phyloP scores from a whole-genome alignment of 495 filamentous ascomycete species.

The Annulohypoxylon maeteangense region DNA sequence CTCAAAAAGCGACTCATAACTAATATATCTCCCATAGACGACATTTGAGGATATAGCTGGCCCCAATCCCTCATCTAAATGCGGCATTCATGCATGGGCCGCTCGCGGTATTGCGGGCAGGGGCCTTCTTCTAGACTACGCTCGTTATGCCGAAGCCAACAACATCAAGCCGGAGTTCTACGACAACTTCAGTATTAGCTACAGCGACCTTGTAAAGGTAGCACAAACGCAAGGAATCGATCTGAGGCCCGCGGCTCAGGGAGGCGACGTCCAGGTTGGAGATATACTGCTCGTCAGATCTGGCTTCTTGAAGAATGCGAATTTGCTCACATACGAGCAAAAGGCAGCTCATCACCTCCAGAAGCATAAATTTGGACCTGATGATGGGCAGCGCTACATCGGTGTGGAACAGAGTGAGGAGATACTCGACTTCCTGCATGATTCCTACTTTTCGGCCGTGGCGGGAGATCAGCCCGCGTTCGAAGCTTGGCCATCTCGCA shows the following conservation, averaged over 20 bases:
- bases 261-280: constrained; percentile 67
- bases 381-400: constrained; percentile 61
- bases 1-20: neutral
- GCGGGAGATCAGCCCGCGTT: constrained; percentile 70
- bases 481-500: constrained; percentile 68
- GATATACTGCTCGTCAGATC: constrained; percentile 73
- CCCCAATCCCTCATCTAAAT: constrained; percentile 41
- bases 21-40: constrained; percentile 46
- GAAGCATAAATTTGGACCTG: constrained; percentile 49
- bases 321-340: constrained; percentile 55
- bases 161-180: constrained; percentile 52
- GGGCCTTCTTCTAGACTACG: constrained; percentile 61
- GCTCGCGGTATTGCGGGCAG: constrained; percentile 52
- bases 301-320: constrained; percentile 65
- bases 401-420: constrained; percentile 68
- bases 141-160: constrained; percentile 49
- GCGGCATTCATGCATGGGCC: constrained; percentile 54
- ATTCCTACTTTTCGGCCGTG: constrained; percentile 72
- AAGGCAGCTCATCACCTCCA: constrained; percentile 42
- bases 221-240: constrained; percentile 33
- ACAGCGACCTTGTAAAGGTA: constrained; percentile 55
- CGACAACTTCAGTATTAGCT: constrained; percentile 63
- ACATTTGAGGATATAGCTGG: constrained; percentile 55
- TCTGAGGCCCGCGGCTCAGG: constrained; percentile 63
- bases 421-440: constrained; percentile 71